A percentile compares a stretch with the other conserved stretches of the same genome.
phyloP scores from a whole-genome alignment of 108 stramenopile species.

The Discostella pseudostelligera region DNA sequence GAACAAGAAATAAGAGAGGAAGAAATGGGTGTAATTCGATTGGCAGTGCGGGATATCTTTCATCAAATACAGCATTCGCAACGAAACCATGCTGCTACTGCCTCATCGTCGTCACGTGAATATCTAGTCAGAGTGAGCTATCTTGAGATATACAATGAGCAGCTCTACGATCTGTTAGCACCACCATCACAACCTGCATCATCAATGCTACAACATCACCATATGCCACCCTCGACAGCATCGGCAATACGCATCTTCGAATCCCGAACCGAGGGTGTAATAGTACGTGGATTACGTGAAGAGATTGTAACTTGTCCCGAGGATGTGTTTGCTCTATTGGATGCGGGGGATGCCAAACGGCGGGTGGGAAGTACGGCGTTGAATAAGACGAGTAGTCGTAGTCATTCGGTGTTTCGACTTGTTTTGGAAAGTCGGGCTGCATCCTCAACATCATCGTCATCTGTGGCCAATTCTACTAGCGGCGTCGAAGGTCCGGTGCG shows the following conservation, averaged over 20 bases:
- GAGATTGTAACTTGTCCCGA: constrained; percentile 80
- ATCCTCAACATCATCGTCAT: constrained; percentile 11
- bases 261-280: constrained; percentile 69
- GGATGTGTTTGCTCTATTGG: constrained; percentile 81
- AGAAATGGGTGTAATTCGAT: constrained; percentile 62
- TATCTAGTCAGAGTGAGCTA: constrained; percentile 85
- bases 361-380: constrained; percentile 89
- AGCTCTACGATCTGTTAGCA: constrained; percentile 88
- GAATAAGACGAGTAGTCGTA: constrained; percentile 86
- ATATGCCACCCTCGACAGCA: constrained; percentile 31
- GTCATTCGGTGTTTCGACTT: constrained; percentile 89
- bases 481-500: constrained; percentile 47
- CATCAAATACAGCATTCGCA: constrained; percentile 44
- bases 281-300: constrained; percentile 86
- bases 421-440: constrained; percentile 76
- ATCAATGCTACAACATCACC: constrained; percentile 21
- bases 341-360: constrained; percentile 74
- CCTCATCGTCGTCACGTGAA: constrained; percentile 41
- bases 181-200: constrained; percentile 5
- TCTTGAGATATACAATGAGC: constrained; percentile 95
- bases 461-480: too few species aligned
- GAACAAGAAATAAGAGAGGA: constrained; percentile 1
- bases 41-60: constrained; percentile 71
- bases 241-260: constrained; percentile 72
- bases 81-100: too few species aligned